Conservation (phyloP, 495 filamentous ascomycete species). For the Xylaria grammica region DNA sequence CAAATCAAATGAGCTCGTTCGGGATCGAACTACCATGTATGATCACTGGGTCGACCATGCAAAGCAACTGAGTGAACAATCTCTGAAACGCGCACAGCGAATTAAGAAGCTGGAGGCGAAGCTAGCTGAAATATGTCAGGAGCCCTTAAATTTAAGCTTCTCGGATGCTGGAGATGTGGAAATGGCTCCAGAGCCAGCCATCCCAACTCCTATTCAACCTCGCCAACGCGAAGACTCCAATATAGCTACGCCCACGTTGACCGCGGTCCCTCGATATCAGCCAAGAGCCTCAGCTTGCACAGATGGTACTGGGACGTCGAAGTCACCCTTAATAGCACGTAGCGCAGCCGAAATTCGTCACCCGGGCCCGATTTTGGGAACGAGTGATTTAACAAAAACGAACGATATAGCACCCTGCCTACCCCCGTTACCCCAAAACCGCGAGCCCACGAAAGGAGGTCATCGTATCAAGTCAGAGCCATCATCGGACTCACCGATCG, state of each 20-base stretch:
- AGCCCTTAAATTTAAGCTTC: conserved; percentile 21
- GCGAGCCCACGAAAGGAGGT: background rate
- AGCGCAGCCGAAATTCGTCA: background rate
- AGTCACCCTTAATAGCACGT: background rate
- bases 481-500: conserved; percentile 48
- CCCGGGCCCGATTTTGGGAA: background rate
- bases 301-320: background rate
- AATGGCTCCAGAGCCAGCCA: background rate
- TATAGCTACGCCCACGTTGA: background rate
- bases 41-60: conserved; percentile 34
- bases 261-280: background rate
- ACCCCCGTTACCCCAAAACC: conserved; percentile 35
- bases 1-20: conserved; percentile 31
- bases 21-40: conserved; percentile 28
- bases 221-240: background rate
- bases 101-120: conserved; percentile 37
- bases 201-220: background rate
- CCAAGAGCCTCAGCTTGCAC: background rate
- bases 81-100: conserved; percentile 28
- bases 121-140: conserved; percentile 21
- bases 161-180: conserved; percentile 17
- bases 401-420: conserved; percentile 22
- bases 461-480: conserved; percentile 47
- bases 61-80: conserved; percentile 28
- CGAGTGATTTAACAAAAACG: background rate